A percentile compares a stretch with the other conserved stretches of the same genome.
Evolutionary conservation across 1,139 yeast genomes (phyloP).

Genomic region (Debaryomyces sp.): DNA sequence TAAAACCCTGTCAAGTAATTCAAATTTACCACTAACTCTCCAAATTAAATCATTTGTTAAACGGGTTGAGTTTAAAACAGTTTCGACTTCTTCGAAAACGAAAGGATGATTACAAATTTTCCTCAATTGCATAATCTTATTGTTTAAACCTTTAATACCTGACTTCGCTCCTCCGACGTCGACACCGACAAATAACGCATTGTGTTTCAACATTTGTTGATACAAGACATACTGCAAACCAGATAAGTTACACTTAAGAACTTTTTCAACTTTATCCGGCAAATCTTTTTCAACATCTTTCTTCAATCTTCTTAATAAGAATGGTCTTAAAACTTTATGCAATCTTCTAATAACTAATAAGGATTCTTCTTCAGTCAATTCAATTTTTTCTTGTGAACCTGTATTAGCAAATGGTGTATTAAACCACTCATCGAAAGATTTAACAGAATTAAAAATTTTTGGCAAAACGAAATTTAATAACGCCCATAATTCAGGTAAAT

Average conservation of each 20-base stretch:
- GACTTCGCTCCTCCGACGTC: conserved; percentile 64
- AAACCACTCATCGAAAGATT: conserved; percentile 98
- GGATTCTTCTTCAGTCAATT: conserved; percentile 92
- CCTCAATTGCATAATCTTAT: conserved; percentile 93
- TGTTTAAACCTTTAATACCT: conserved; percentile 89
- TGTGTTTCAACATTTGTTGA: conserved; percentile 87
- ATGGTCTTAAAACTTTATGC: conserved; percentile 91
- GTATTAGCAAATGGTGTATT: conserved; percentile 98
- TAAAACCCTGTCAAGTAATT: conserved; percentile 80
- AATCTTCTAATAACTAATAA: conserved; percentile 86
- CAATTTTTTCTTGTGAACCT: conserved; percentile 92
- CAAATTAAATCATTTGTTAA: conserved; percentile 71
- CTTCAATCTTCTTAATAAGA: conserved; percentile 85
- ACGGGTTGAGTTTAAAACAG: conserved; percentile 59
- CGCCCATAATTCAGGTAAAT: conserved; percentile 97
- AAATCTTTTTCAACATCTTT: conserved; percentile 94
- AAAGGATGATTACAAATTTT: conserved; percentile 97
- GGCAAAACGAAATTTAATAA: conserved; percentile 91
- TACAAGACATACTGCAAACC: conserved; percentile 79
- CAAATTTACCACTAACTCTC: conserved; percentile 93
- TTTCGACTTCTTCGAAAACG: conserved; percentile 92
- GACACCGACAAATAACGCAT: conserved; percentile 80
- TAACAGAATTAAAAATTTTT: conserved; percentile 93
- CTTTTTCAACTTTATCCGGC: conserved; percentile 92
- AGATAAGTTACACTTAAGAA: conserved; percentile 83